These are phyloP conservation scores for Candolleomyces eurysporus DNA, from an alignment of 768 basidiomycete species.

Conservation along the genomic window DNA sequence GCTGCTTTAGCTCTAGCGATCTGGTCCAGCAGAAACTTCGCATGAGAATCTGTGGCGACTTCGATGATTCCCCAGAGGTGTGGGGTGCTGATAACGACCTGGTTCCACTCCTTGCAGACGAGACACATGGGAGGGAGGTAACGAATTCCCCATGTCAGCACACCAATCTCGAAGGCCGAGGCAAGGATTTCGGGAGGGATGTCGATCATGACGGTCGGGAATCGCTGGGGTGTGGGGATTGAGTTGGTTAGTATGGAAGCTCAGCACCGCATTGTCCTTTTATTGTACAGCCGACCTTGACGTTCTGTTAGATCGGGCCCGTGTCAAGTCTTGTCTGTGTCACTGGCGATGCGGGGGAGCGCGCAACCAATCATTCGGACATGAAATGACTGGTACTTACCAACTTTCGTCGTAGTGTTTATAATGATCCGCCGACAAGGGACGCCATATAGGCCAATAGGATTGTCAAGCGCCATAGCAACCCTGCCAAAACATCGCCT, in stretches of 20 bases:
- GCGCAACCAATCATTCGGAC: too few relatives aligned
- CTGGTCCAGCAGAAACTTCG: slow-evolving; percentile 14
- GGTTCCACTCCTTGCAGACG: slow-evolving; percentile 26
- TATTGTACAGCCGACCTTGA: too few relatives aligned
- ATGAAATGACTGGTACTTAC: too few relatives aligned
- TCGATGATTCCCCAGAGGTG: slow-evolving; percentile 31
- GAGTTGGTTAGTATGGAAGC: background rate
- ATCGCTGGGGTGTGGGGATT: background rate
- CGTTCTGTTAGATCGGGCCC: too few relatives aligned
- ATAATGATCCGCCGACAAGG: too few relatives aligned
- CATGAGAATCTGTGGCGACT: slow-evolving; percentile 10
- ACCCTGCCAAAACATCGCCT: too few relatives aligned
- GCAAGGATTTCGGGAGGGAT: slow-evolving; percentile 30
- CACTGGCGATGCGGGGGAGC: too few relatives aligned
- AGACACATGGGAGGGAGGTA: slow-evolving; percentile 25
- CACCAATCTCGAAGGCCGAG: slow-evolving; percentile 24
- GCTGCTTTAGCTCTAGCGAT: slow-evolving; percentile 27
- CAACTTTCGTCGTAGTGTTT: too few relatives aligned
- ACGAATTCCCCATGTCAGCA: slow-evolving; percentile 24
- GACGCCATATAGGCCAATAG: too few relatives aligned
- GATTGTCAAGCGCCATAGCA: too few relatives aligned
- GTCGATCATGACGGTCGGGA: background rate
- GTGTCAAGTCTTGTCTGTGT: too few relatives aligned
- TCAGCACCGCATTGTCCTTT: background rate
- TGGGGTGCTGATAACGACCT: slow-evolving; percentile 25